A percentile compares a stretch with the other conserved stretches of the same genome.
Conservation (phyloP, 1,139 yeast genomes). For the Yamadazyma diddensiae region DNA sequence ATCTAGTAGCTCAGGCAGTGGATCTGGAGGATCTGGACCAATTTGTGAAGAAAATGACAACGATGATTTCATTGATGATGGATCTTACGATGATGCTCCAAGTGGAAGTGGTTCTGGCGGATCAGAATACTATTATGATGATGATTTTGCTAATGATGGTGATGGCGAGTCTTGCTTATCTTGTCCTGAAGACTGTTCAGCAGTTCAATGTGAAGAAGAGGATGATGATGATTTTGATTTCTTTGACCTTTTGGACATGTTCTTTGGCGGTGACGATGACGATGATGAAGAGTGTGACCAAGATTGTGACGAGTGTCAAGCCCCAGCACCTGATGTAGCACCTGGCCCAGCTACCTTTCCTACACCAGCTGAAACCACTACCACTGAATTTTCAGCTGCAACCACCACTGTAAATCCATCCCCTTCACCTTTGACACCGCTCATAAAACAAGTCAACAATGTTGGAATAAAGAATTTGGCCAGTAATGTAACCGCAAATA, state of each 20-base stretch:
- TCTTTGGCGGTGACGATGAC: conserved; percentile 16
- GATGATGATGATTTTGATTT: conserved; percentile 17
- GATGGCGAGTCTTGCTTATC: conserved; percentile 8
- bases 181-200: conserved; percentile 12
- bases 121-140: conserved; percentile 2
- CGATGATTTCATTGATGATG: neutral
- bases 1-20: conserved; percentile 10
- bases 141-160: conserved; percentile 11
- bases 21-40: conserved; percentile 4
- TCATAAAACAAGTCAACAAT: conserved; percentile 1
- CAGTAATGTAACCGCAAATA: too few species aligned
- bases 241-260: conserved; percentile 15
- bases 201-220: conserved; percentile 15
- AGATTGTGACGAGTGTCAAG: conserved; percentile 16
- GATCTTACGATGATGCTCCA: neutral
- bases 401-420: too few species aligned
- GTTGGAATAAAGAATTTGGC: too few species aligned
- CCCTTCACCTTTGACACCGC: too few species aligned
- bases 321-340: conserved; percentile 7
- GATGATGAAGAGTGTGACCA: conserved; percentile 17
- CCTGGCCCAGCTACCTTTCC: conserved; percentile 9
- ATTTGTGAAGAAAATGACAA: neutral
- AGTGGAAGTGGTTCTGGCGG: conserved; percentile 3
- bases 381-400: conserved; percentile 3
- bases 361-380: conserved; percentile 7